A percentile compares a stretch with the other conserved stretches of the same genome.
phyloP scores from a whole-genome alignment of 1,139 yeast species.

The Geotrichum carabidarum region DNA sequence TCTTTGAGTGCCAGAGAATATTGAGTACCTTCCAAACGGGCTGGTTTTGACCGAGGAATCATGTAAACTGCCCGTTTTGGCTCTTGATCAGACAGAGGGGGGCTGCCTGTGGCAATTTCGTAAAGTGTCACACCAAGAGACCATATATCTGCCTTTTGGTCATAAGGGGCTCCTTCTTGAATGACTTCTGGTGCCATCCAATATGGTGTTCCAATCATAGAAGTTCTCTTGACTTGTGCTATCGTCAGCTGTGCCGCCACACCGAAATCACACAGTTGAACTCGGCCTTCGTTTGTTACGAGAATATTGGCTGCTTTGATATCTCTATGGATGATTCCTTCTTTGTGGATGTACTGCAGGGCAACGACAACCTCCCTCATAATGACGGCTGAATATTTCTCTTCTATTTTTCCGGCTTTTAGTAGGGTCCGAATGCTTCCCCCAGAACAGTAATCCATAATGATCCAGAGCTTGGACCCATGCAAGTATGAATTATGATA shows the following conservation, averaged over 20 bases:
- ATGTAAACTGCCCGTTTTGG: slow-evolving; percentile 92
- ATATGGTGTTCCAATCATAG: slow-evolving; percentile 98
- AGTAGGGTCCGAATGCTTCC: slow-evolving; percentile 86
- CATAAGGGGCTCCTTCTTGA: slow-evolving; percentile 83
- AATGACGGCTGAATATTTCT: slow-evolving; percentile 72
- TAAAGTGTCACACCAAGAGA: slow-evolving; percentile 88
- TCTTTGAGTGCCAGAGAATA: slow-evolving; percentile 76
- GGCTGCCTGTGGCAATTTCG: slow-evolving; percentile 95
- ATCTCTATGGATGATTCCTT: slow-evolving; percentile 93
- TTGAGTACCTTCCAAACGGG: slow-evolving; percentile 85
- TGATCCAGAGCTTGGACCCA: slow-evolving; percentile 91
- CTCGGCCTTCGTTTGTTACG: slow-evolving; percentile 82
- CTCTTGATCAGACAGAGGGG: slow-evolving; percentile 94
- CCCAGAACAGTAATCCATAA: slow-evolving; percentile 97
- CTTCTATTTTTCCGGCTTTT: slow-evolving; percentile 85
- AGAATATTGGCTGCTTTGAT: slow-evolving; percentile 93
- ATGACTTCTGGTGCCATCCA: slow-evolving; percentile 99
- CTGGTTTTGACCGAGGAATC: slow-evolving; percentile 89
- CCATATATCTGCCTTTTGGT: slow-evolving; percentile 88
- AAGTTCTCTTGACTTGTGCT: slow-evolving; percentile 73
- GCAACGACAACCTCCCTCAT: slow-evolving; percentile 77
- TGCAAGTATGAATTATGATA: slow-evolving; percentile 84
- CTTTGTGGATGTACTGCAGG: slow-evolving; percentile 71
- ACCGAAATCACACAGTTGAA: slow-evolving; percentile 93
- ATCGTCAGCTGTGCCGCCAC: slow-evolving; percentile 91